These are phyloP conservation scores for Fusarium oxysporum DNA, from an alignment of 2,329 filamentous ascomycete species.

Conservation along the genomic window DNA sequence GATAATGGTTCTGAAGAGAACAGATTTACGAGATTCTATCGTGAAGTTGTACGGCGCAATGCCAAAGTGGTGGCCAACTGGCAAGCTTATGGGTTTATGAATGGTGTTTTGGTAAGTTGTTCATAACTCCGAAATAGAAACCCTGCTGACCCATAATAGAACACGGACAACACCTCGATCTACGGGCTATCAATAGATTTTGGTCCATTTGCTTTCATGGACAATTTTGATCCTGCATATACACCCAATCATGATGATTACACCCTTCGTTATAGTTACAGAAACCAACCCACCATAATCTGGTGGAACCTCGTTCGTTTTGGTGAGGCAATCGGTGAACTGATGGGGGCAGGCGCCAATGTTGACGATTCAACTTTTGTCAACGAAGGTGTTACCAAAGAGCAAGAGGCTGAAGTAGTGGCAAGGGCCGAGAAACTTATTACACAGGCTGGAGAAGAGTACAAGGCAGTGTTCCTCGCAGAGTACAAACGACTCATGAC, in stretches of 20 bases:
- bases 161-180: slow-evolving; percentile 97
- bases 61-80: slow-evolving; percentile 89
- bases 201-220: slow-evolving; percentile 96
- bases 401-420: slow-evolving; percentile 76
- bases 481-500: slow-evolving; percentile 92
- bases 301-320: slow-evolving; percentile 98
- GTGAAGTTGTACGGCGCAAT: slow-evolving; percentile 87
- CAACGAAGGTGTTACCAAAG: slow-evolving; percentile 72
- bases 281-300: slow-evolving; percentile 93
- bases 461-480: slow-evolving; percentile 84
- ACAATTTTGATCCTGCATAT: slow-evolving; percentile 93
- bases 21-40: slow-evolving; percentile 86
- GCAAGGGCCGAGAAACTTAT: slow-evolving; percentile 87
- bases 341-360: slow-evolving; percentile 79
- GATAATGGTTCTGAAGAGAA: slow-evolving; percentile 79
- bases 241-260: slow-evolving; percentile 98
- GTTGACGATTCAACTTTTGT: slow-evolving; percentile 81
- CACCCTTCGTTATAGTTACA: slow-evolving; percentile 88
- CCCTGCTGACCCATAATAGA: slow-evolving; percentile 56
- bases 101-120: slow-evolving; percentile 77
- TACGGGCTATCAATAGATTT: slow-evolving; percentile 92
- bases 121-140: neutral
- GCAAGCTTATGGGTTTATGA: slow-evolving; percentile 99
- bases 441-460: slow-evolving; percentile 84
- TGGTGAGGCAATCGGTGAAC: slow-evolving; percentile 88